Conservation (phyloP, 129 eudicot genomes). For the Escallonia rubra region DNA sequence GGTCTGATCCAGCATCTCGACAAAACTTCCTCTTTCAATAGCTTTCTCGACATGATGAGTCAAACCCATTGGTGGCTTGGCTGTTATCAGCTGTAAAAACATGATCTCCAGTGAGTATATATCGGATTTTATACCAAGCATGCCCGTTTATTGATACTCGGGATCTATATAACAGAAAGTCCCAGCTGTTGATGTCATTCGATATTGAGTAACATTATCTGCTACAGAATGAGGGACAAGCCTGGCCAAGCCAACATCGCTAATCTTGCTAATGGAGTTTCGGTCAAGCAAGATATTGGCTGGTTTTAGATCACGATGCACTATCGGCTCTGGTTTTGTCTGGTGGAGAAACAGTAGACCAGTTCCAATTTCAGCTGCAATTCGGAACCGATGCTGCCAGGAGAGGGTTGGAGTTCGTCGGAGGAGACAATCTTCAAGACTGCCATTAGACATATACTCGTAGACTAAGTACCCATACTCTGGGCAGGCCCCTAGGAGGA, state of each 20-base stretch:
- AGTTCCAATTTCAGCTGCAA: constrained; percentile 68
- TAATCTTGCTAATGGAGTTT: constrained; percentile 57
- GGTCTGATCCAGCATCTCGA: constrained; percentile 43
- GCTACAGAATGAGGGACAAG: constrained; percentile 65
- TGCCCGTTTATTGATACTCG: constrained; percentile 77
- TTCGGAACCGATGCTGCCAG: constrained; percentile 73
- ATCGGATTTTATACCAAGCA: constrained; percentile 75
- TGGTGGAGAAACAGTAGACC: constrained; percentile 72
- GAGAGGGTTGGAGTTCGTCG: constrained; percentile 43
- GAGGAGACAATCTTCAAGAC: constrained; percentile 64
- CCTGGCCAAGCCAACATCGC: constrained; percentile 74
- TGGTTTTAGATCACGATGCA: constrained; percentile 75
- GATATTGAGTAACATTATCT: constrained; percentile 62
- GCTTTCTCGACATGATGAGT: constrained; percentile 61
- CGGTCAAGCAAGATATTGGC: constrained; percentile 70
- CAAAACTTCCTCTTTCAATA: constrained; percentile 45
- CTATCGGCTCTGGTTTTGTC: constrained; percentile 70
- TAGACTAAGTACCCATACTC: constrained; percentile 76
- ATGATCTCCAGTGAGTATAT: constrained; percentile 64
- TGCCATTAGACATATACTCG: constrained; percentile 71
- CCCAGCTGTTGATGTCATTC: constrained; percentile 77
- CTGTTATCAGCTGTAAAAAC: constrained; percentile 59
- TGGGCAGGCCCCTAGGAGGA: constrained; percentile 79
- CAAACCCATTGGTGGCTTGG: constrained; percentile 60
- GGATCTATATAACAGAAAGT: constrained; percentile 83